Evolutionary conservation across 768 basidiomycete genomes (phyloP).

Genomic region (Leccinellum albellum): DNA sequence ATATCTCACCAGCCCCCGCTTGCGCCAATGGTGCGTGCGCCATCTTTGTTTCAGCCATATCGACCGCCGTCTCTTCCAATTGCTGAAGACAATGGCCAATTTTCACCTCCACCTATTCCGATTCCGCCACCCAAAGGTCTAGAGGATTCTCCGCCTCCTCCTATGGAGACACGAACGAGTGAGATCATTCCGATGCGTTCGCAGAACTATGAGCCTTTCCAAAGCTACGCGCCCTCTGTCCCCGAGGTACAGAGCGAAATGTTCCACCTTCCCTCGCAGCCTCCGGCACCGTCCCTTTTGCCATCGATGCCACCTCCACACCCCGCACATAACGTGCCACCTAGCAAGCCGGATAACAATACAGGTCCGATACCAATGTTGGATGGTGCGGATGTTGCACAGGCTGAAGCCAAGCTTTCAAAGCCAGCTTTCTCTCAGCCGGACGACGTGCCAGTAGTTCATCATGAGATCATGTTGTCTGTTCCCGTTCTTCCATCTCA

Average conservation of each 20-base stretch:
- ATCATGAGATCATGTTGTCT: conserved; percentile 13
- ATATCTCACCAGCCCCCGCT: conserved; percentile 17
- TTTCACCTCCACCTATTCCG: conserved; percentile 28
- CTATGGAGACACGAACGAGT: conserved; percentile 23
- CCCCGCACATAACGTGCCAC: conserved; percentile 5
- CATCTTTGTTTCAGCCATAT: conserved; percentile 25
- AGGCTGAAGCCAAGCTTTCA: conserved; percentile 5
- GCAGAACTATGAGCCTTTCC: conserved; percentile 5
- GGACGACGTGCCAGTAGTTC: conserved; percentile 5
- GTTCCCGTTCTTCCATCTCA: conserved; percentile 7
- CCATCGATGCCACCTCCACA: neutral
- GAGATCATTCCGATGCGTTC: conserved; percentile 25
- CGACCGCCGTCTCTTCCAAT: conserved; percentile 19
- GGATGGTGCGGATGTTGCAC: neutral
- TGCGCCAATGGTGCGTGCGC: conserved; percentile 8
- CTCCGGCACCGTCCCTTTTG: neutral
- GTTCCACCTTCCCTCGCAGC: conserved; percentile 18
- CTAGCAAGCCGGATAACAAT: conserved; percentile 5
- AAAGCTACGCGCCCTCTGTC: conserved; percentile 1
- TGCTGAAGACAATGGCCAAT: conserved; percentile 16
- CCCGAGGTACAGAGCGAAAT: conserved; percentile 24
- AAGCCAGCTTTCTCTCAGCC: conserved; percentile 1
- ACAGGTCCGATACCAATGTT: neutral
- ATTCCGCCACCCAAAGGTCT: conserved; percentile 26
- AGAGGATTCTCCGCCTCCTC: conserved; percentile 19